Evolutionary conservation across 176 grass and related monocot species (phyloP), one percentile per base, ranked within the genome.

Genomic region (Saccharum spontaneum): DNA sequence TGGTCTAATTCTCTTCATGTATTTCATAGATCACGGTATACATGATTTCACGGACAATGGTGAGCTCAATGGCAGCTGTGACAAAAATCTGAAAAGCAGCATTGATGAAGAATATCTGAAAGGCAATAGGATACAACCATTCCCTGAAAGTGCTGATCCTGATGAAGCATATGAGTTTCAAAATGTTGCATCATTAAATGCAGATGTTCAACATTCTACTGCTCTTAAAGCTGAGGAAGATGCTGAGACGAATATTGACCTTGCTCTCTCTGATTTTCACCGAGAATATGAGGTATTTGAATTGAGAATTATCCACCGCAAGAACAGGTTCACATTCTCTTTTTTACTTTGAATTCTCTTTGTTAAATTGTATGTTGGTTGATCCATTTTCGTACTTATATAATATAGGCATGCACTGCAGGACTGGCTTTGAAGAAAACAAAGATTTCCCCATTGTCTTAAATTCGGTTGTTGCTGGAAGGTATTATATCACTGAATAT

Each of bases 401-500:
- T 84, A 62, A 59, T 82, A 65, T 84, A 83, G 70, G 63, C 48
- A 52, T 87, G 23, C 68, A 67, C 73, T 89, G 77, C 92, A 99
- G 97, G 84, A 99, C 97, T 65, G 97, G 97, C 31, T 99, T 99
- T 88, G 97, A 99, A 94, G 94, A 86, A 94, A 92, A 86, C 86
- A 99, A 99, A 86, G 92, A 97, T 85, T 92, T 99, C 11, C 84
- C 91, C 65, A 92, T 99, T 49, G 61, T 94, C 69, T 85, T 99
- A 68, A 94, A 91, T 78, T 94, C 94, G 59, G 86, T 96, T 82
- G 82, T 99, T 89, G 97, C 91, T 43, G 94, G 94, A 84, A 90
- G 97, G 86, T 99, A 99, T 89, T 94, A 91, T 82, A 87, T 99
- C 44, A 94, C 89, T 8, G 94, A 96, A 66, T 99, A 94, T 90